Conservation (phyloP, 768 basidiomycete species). For the Dentipellis fragilis region DNA sequence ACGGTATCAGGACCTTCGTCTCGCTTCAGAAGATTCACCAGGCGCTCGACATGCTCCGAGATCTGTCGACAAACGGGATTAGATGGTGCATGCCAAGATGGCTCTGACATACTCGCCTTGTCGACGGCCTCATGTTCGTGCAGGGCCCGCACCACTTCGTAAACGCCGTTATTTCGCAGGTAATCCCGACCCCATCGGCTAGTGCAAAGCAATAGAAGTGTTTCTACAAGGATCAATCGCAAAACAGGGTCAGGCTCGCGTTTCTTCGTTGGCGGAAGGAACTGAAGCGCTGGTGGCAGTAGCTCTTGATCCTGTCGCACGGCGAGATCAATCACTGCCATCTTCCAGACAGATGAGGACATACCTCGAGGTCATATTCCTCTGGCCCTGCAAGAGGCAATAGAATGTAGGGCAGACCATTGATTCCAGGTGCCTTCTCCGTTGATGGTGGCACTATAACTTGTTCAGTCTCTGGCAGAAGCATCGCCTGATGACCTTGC, state of each 20-base stretch:
- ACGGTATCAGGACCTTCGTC: slow-evolving; percentile 50
- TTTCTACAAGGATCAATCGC: slow-evolving; percentile 81
- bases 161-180: slow-evolving; percentile 71
- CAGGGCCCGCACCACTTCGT: slow-evolving; percentile 69
- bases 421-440: slow-evolving; percentile 62
- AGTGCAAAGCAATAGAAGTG: slow-evolving; percentile 79
- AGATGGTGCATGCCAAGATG: not conserved
- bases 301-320: slow-evolving; percentile 70
- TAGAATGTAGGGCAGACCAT: slow-evolving; percentile 76
- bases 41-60: slow-evolving; percentile 76
- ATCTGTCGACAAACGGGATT: slow-evolving; percentile 37
- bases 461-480: slow-evolving; percentile 50
- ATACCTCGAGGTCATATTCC: slow-evolving; percentile 85
- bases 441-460: slow-evolving; percentile 51
- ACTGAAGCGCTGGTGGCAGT: slow-evolving; percentile 75
- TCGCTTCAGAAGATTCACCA: slow-evolving; percentile 80
- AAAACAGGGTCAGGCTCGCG: slow-evolving; percentile 73
- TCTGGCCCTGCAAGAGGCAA: slow-evolving; percentile 91
- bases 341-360: slow-evolving; percentile 2
- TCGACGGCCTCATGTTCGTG: slow-evolving; percentile 77
- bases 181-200: slow-evolving; percentile 83
- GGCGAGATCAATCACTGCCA: not conserved
- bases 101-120: slow-evolving; percentile 36
- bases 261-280: slow-evolving; percentile 75
- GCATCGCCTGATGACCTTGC: slow-evolving; percentile 58